phyloP scores from a whole-genome alignment of 768 basidiomycete species.

The Dentipellis sp. region DNA sequence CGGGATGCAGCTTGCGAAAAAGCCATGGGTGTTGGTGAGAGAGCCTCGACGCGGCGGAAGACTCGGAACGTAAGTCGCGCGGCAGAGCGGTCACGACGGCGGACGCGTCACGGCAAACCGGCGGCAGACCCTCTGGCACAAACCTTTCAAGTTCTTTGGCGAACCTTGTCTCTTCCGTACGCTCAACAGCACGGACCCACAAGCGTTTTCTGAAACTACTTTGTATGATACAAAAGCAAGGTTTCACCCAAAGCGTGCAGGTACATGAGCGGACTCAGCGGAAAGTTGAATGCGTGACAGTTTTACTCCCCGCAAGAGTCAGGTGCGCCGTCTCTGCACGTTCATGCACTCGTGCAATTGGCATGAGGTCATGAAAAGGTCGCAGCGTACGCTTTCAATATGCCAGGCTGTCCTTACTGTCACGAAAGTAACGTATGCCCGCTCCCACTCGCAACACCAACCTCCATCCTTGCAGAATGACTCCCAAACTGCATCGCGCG shows the following conservation, averaged over 20 bases:
- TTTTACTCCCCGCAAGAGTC: too few species aligned
- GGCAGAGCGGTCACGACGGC: not conserved
- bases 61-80: not conserved
- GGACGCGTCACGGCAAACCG: not conserved
- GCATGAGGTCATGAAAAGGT: too few species aligned
- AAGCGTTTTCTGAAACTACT: too few species aligned
- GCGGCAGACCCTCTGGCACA: not conserved
- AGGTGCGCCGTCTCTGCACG: too few species aligned
- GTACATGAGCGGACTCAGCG: too few species aligned
- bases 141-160: not conserved
- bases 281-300: too few species aligned
- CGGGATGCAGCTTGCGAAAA: conserved; percentile 31
- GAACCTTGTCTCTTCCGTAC: not conserved
- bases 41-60: not conserved
- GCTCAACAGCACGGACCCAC: not conserved
- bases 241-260: too few species aligned
- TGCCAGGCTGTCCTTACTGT: not conserved
- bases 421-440: conserved; percentile 24
- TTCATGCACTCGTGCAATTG: too few species aligned
- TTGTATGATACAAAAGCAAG: too few species aligned
- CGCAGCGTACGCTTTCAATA: not conserved
- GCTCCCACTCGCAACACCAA: conserved; percentile 38
- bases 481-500: conserved; percentile 97
- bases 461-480: conserved; percentile 76
- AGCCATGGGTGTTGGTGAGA: not conserved